Percentiles rank a stretch among this genome's conserved stretches.
These are phyloP conservation scores for Plasmopara muralis DNA, from an alignment of 352 stramenopile species.

Conservation along the genomic window DNA sequence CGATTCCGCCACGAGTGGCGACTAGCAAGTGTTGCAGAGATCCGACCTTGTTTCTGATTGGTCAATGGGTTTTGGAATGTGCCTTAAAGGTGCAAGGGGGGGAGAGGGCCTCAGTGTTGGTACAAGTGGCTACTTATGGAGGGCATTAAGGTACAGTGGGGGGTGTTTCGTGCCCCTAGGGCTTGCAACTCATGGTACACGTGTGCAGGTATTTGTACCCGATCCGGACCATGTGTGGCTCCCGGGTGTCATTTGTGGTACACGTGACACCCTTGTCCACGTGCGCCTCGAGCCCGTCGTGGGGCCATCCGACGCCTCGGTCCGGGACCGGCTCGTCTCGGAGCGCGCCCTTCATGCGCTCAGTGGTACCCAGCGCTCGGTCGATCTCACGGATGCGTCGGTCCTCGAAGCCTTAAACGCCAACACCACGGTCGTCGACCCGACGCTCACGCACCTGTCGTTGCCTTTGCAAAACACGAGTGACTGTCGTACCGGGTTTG, in stretches of 20 bases:
- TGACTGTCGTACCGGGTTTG: conserved; percentile 52
- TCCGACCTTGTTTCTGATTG: too few species aligned
- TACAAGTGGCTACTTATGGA: conserved; percentile 21
- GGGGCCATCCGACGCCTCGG: conserved; percentile 34
- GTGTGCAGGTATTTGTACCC: conserved; percentile 54
- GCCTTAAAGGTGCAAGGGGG: too few species aligned
- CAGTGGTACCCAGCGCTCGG: conserved; percentile 40
- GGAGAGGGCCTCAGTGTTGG: not conserved
- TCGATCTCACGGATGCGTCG: conserved; percentile 48
- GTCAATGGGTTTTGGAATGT: too few species aligned
- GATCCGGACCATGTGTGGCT: conserved; percentile 78
- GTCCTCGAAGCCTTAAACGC: conserved; percentile 55
- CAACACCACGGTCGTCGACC: conserved; percentile 42
- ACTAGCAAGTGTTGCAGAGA: too few species aligned
- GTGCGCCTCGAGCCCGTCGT: conserved; percentile 67
- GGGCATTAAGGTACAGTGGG: conserved; percentile 44
- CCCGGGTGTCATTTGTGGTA: conserved; percentile 58
- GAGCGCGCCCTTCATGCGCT: conserved; percentile 52
- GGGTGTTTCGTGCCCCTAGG: too few species aligned
- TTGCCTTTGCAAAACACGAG: conserved; percentile 69
- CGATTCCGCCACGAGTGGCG: too few species aligned
- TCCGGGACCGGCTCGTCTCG: conserved; percentile 31
- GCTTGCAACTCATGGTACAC: conserved; percentile 8
- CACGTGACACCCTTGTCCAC: conserved; percentile 39
- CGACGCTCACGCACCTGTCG: conserved; percentile 16